phyloP scores from a whole-genome alignment of 2,329 filamentous ascomycete genomes.

The Arthrobotrys pseudoclavata region DNA sequence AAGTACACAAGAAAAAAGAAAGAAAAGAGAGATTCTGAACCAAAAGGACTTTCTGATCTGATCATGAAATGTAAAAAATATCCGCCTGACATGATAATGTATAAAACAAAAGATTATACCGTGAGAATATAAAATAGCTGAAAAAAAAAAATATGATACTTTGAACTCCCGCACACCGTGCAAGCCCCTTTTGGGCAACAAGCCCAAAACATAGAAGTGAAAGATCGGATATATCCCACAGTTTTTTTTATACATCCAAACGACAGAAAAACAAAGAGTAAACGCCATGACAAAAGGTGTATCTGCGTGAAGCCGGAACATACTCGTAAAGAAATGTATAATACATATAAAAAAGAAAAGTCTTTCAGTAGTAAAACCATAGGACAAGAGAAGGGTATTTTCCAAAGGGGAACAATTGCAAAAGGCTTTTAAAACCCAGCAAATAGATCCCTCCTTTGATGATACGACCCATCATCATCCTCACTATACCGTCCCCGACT shows the following conservation, averaged over 20 bases:
- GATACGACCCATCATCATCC: slow-evolving; percentile 65
- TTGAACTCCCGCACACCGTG: slow-evolving; percentile 54
- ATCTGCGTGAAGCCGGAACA: slow-evolving; percentile 34
- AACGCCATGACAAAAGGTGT: slow-evolving; percentile 40
- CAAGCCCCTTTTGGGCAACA: slow-evolving; percentile 51
- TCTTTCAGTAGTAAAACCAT: neutral
- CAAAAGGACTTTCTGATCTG: slow-evolving; percentile 23
- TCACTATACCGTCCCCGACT: slow-evolving; percentile 65
- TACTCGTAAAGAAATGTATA: slow-evolving; percentile 31
- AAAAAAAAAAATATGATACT: neutral
- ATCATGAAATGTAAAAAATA: slow-evolving; percentile 10
- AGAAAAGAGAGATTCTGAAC: neutral
- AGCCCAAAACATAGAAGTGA: slow-evolving; percentile 33
- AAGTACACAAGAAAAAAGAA: slow-evolving; percentile 6
- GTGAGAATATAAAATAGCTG: slow-evolving; percentile 19
- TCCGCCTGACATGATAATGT: slow-evolving; percentile 22
- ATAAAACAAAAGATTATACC: slow-evolving; percentile 1
- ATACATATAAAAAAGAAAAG: slow-evolving; percentile 5
- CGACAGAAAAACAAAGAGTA: slow-evolving; percentile 1
- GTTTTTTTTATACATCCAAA: slow-evolving; percentile 32
- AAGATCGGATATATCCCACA: slow-evolving; percentile 41
- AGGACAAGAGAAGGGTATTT: neutral
- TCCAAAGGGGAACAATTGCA: neutral
- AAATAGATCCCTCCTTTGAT: slow-evolving; percentile 68
- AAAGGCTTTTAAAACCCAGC: slow-evolving; percentile 66